These are phyloP conservation scores for Scorias spongiosa DNA, from an alignment of 2,329 filamentous ascomycete genomes.

Conservation along the genomic window DNA sequence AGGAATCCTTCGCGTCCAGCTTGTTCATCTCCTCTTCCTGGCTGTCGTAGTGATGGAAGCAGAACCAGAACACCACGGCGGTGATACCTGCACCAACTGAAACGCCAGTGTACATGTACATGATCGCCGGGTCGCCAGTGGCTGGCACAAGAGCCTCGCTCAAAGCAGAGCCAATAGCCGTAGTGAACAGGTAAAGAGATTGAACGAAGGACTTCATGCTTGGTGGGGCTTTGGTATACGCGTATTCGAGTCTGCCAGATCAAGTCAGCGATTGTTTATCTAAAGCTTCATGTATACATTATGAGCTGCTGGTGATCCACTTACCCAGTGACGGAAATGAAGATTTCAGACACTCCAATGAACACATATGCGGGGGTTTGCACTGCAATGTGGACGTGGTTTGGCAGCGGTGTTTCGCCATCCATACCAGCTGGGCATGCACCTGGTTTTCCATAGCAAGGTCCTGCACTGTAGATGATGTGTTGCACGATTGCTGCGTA, in stretches of 20 bases:
- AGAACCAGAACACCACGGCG: constrained; percentile 15
- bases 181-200: constrained; percentile 46
- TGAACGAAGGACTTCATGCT: constrained; percentile 35
- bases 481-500: constrained; percentile 44
- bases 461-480: constrained; percentile 37
- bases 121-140: constrained; percentile 47
- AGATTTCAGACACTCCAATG: constrained; percentile 30
- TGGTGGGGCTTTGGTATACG: constrained; percentile 31
- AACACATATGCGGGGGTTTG: constrained; percentile 32
- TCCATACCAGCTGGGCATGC: constrained; percentile 23
- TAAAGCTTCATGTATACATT: no score
- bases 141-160: constrained; percentile 46
- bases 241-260: constrained; percentile 25
- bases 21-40: constrained; percentile 37
- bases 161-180: constrained; percentile 43
- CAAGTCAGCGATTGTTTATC: no score
- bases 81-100: constrained; percentile 8
- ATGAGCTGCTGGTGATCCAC: not conserved
- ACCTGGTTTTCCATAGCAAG: constrained; percentile 34
- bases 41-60: constrained; percentile 27
- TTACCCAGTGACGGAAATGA: constrained; percentile 28
- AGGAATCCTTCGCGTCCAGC: constrained; percentile 19
- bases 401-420: constrained; percentile 20
- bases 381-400: constrained; percentile 29
- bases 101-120: constrained; percentile 40